Base-by-base conservation (phyloP, 805 yeast species). In the Hanseniaspora guilliermondii region DNA sequence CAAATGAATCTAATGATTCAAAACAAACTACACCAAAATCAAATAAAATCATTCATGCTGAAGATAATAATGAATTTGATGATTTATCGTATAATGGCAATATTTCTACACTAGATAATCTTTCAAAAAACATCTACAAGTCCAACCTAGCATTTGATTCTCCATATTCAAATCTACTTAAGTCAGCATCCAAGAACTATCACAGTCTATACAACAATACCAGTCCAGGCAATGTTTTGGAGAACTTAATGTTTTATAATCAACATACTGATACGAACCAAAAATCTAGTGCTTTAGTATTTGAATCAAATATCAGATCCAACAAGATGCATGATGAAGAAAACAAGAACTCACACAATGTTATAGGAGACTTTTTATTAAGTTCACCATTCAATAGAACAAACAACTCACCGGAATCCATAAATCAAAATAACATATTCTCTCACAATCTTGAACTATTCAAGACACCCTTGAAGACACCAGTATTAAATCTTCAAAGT, bases 381-480 rank as follows among this genome's bases (percentile, higher is more conserved):
- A 52, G 55, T 16, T 41, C 48, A 2, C 55, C 55, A 4, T 50
- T 33, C 19, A 41, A 50, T 25, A 47, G 21, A 36, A n/a, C 25
- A 38, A 24, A 36, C 16, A 47, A 47, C 32, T 19, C 27, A 16
- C 27, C 27, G 24, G 27, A 22, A n/a, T 22, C 27, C 27, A 47
- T 36, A n/a, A 47, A 36, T 25, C 47, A 44, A 30, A 35, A 24
- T 33, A 33, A 33, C 9, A 24, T 21, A 9, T 49, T 42, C 25
- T 8, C 21, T 6, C 37, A 41, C 14, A 41, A 42, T n/a, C 19
- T 52, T 6, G 55, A 52, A 24, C 11, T 52, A 7, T 52, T 52
- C 17, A 52, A 35, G 27, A 52, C 55, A 2, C 55, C 55, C 1
- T 37, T 52, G 45, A 52, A 52, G 22, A 42, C 55, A 6, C 55